Evolutionary conservation across 2,329 filamentous ascomycete species (phyloP).

Genomic region (Hypoxylon sp.): DNA sequence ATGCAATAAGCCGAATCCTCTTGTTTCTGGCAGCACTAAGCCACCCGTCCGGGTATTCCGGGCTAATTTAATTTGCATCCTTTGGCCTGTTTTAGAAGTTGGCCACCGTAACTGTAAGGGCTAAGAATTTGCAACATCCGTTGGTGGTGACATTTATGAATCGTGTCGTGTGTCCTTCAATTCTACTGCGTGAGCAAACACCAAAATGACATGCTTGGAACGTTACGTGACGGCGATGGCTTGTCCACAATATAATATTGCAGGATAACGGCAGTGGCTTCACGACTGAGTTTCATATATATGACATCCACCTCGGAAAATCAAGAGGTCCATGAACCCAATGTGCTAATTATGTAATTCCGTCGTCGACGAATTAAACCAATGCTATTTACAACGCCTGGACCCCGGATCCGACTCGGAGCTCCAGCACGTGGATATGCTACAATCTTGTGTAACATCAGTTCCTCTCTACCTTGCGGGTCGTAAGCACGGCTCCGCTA

Average conservation of each 20-base stretch:
- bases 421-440: background rate
- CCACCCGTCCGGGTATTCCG: conserved; percentile 9
- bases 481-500: too few relatives aligned
- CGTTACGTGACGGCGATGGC: conserved; percentile 5
- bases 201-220: background rate
- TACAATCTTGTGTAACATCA: background rate
- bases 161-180: background rate
- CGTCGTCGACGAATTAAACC: background rate
- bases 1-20: conserved; percentile 11
- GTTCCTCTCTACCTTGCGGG: background rate
- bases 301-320: background rate
- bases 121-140: background rate
- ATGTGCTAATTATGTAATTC: background rate
- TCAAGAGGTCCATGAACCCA: background rate
- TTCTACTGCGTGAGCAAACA: conserved; percentile 4
- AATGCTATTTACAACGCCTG: background rate
- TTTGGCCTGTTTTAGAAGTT: conserved; percentile 15
- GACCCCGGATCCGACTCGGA: background rate
- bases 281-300: conserved; percentile 17
- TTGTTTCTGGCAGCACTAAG: conserved; percentile 3
- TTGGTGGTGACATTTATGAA: conserved; percentile 4
- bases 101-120: conserved; percentile 2
- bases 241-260: conserved; percentile 6
- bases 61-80: conserved; percentile 13
- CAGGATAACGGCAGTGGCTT: background rate